Evolutionary conservation across 2,329 filamentous ascomycete genomes (phyloP).

Genomic region (Aspergillus sp.): DNA sequence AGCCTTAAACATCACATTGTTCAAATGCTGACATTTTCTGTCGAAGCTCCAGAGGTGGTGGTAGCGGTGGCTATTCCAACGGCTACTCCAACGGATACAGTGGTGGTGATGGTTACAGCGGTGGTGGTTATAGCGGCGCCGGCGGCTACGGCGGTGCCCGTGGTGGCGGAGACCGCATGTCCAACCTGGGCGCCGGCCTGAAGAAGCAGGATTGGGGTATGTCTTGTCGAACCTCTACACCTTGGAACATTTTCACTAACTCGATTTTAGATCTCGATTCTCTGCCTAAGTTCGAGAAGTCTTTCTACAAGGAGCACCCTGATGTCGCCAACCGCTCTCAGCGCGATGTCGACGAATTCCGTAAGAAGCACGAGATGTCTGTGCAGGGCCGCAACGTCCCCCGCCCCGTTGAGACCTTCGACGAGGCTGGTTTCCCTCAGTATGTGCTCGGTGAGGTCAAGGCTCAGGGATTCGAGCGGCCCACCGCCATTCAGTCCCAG

Average conservation of each 20-base stretch:
- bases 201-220: slow-evolving; percentile 87
- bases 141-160: slow-evolving; percentile 32
- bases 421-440: slow-evolving; percentile 92
- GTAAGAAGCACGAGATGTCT: slow-evolving; percentile 78
- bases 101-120: slow-evolving; percentile 28
- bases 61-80: slow-evolving; percentile 50
- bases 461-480: slow-evolving; percentile 89
- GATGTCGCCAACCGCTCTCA: slow-evolving; percentile 71
- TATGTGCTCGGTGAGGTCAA: slow-evolving; percentile 99
- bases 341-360: slow-evolving; percentile 83
- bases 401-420: slow-evolving; percentile 93
- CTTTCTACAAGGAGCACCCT: slow-evolving; percentile 95
- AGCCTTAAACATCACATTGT: not conserved
- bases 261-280: slow-evolving; percentile 63
- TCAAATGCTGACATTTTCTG: slow-evolving; percentile 10
- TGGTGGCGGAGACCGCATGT: slow-evolving; percentile 86
- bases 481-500: slow-evolving; percentile 95
- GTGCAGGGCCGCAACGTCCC: slow-evolving; percentile 78
- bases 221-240: slow-evolving; percentile 33
- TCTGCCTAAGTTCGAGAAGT: slow-evolving; percentile 97
- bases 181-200: slow-evolving; percentile 78
- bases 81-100: slow-evolving; percentile 40
- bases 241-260: slow-evolving; percentile 22
- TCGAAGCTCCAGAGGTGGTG: slow-evolving; percentile 45
- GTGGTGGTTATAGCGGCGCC: slow-evolving; percentile 25